Evolutionary conservation across 345 rosid genomes (phyloP).

Genomic region (Euphorbia lathyris): DNA sequence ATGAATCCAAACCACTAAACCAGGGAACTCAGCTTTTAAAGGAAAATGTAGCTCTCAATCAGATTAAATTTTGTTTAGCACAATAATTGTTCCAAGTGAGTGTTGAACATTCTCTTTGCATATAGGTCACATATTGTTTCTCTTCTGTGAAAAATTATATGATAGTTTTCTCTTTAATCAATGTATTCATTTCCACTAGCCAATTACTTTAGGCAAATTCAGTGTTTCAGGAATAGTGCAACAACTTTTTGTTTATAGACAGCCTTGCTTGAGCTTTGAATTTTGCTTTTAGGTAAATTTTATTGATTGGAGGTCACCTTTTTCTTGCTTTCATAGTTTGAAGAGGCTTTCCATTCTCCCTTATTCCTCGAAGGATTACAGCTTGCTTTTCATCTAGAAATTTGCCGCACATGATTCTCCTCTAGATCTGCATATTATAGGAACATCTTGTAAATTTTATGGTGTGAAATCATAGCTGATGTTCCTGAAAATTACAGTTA

Average conservation of each 20-base stretch:
- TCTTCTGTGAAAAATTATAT: no score
- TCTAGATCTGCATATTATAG: slow-evolving; percentile 28
- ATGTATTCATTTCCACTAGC: no score
- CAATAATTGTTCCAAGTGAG: no score
- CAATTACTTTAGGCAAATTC: background rate
- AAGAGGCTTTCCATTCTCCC: slow-evolving; percentile 26
- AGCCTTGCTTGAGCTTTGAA: background rate
- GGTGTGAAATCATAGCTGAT: background rate
- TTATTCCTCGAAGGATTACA: slow-evolving; percentile 21
- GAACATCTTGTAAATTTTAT: slow-evolving; percentile 37
- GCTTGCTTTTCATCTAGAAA: slow-evolving; percentile 18
- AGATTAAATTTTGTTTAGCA: no score
- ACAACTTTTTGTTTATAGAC: background rate
- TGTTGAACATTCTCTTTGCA: no score
- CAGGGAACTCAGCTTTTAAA: no score
- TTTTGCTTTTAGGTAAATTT: slow-evolving; percentile 31
- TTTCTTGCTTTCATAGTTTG: slow-evolving; percentile 27
- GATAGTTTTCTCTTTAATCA: no score
- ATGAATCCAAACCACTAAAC: no score
- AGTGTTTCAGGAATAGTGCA: background rate
- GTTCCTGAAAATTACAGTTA: no score
- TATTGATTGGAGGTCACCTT: slow-evolving; percentile 20
- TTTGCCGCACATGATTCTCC: slow-evolving; percentile 16
- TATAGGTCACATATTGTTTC: no score
- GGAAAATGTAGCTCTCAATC: no score